Conservation (phyloP, 306 rosid genomes). For the Cicer judaicum region DNA sequence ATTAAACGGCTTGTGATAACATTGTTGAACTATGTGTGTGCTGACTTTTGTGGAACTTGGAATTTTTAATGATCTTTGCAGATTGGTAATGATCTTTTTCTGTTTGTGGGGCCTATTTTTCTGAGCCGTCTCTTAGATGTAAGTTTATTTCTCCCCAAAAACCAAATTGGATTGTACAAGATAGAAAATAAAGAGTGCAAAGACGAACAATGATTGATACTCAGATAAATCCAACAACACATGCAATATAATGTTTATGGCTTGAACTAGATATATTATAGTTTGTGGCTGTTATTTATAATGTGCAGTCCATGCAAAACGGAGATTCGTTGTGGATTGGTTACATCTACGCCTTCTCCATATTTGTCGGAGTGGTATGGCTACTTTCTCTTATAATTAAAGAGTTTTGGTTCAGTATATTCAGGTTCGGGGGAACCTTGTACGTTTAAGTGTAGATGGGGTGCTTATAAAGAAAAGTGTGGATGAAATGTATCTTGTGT, state of each 20-base stretch:
- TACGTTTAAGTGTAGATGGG: too few relatives aligned
- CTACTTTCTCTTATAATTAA: slow-evolving; percentile 35
- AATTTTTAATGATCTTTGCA: slow-evolving; percentile 49
- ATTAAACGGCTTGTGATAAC: slow-evolving; percentile 7
- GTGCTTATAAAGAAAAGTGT: too few relatives aligned
- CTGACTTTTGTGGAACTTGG: slow-evolving; percentile 31
- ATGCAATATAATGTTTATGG: neutral
- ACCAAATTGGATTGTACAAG: slow-evolving; percentile 17
- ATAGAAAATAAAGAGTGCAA: neutral
- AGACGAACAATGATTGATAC: neutral
- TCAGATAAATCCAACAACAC: too few relatives aligned
- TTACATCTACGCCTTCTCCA: slow-evolving; percentile 74
- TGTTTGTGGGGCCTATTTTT: slow-evolving; percentile 74
- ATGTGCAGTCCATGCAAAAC: slow-evolving; percentile 87
- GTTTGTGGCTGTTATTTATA: slow-evolving; percentile 40
- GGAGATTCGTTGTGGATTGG: slow-evolving; percentile 92
- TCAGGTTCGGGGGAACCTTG: too few relatives aligned
- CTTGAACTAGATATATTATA: slow-evolving; percentile 32
- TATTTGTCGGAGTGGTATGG: slow-evolving; percentile 83
- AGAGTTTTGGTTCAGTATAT: too few relatives aligned
- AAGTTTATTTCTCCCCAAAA: slow-evolving; percentile 39
- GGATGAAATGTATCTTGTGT: too few relatives aligned
- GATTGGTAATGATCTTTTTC: slow-evolving; percentile 81
- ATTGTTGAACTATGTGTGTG: slow-evolving; percentile 20
- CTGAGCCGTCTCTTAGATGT: slow-evolving; percentile 76